phyloP scores from a whole-genome alignment of 108 stramenopile genomes.

The Skeletonema potamos region DNA sequence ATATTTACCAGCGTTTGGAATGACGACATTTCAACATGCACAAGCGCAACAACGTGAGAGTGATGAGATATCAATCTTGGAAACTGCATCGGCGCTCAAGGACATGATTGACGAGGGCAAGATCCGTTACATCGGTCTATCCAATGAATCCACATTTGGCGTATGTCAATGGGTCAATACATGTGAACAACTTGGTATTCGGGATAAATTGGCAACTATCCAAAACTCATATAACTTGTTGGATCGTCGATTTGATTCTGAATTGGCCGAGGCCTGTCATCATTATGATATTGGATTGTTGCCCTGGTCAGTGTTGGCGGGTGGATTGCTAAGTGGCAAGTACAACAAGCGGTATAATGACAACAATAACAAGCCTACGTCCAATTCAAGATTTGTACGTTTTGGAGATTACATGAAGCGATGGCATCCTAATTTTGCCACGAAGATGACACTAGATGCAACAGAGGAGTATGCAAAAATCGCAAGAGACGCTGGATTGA shows the following conservation, averaged over 20 bases:
- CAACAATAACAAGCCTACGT: constrained; percentile 17
- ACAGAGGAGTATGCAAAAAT: constrained; percentile 72
- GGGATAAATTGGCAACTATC: constrained; percentile 68
- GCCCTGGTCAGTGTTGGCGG: constrained; percentile 89
- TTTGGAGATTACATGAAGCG: constrained; percentile 93
- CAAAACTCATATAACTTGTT: constrained; percentile 88
- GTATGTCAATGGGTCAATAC: constrained; percentile 60
- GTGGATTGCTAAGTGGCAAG: constrained; percentile 84
- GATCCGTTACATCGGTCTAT: constrained; percentile 83
- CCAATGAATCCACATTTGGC: constrained; percentile 92
- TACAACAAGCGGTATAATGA: constrained; percentile 41
- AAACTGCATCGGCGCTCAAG: constrained; percentile 59
- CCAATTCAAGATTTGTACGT: constrained; percentile 56
- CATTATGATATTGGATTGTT: constrained; percentile 83
- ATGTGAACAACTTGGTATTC: constrained; percentile 58
- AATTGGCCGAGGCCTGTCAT: constrained; percentile 85
- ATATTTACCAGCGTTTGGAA: constrained; percentile 40
- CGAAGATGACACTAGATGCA: constrained; percentile 53
- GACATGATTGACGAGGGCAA: constrained; percentile 79
- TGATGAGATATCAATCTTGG: constrained; percentile 24
- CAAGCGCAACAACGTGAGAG: constrained; percentile 16
- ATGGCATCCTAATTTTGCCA: constrained; percentile 48
- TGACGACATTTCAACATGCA: constrained; percentile 24
- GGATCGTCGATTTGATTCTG: constrained; percentile 81
- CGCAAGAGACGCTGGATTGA: constrained; percentile 66